phyloP scores from a whole-genome alignment of 495 filamentous ascomycete genomes.

The Penicillium ucsense region DNA sequence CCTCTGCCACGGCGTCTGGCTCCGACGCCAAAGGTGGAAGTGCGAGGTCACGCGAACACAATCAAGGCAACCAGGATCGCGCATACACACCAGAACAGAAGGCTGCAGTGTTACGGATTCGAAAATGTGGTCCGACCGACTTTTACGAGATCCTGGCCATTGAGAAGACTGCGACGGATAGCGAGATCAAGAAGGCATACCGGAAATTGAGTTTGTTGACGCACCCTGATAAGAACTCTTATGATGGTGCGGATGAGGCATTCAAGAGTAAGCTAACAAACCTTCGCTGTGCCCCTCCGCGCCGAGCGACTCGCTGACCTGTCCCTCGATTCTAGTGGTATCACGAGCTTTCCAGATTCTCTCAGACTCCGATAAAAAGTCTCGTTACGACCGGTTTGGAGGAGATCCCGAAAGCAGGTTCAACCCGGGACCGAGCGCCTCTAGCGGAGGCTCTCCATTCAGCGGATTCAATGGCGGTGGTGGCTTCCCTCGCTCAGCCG shows the following conservation, averaged over 20 bases:
- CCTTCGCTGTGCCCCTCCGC: neutral
- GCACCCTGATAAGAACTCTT: conserved; percentile 98
- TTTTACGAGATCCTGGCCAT: conserved; percentile 90
- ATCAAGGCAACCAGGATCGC: conserved; percentile 86
- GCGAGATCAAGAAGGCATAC: conserved; percentile 95
- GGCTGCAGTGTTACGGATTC: conserved; percentile 76
- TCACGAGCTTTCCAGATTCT: conserved; percentile 87
- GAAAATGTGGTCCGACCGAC: conserved; percentile 69
- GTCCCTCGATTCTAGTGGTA: conserved; percentile 51
- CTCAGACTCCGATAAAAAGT: conserved; percentile 85
- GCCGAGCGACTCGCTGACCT: neutral
- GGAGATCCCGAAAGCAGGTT: conserved; percentile 87
- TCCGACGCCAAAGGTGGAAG: conserved; percentile 51
- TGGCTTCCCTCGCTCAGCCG: conserved; percentile 41
- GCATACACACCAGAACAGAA: conserved; percentile 87
- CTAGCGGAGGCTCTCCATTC: conserved; percentile 47
- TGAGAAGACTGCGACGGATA: conserved; percentile 62
- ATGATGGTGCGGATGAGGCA: conserved; percentile 90
- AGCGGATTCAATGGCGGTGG: conserved; percentile 50
- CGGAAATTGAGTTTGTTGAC: conserved; percentile 85
- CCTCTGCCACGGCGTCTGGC: conserved; percentile 67
- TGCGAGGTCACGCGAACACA: conserved; percentile 72
- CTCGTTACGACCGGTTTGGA: conserved; percentile 77
- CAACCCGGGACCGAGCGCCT: conserved; percentile 41
- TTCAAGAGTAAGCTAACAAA: conserved; percentile 64